A percentile compares a stretch with the other conserved stretches of the same genome.
Evolutionary conservation across 345 rosid species (phyloP).

Genomic region (Passiflora organensis): DNA sequence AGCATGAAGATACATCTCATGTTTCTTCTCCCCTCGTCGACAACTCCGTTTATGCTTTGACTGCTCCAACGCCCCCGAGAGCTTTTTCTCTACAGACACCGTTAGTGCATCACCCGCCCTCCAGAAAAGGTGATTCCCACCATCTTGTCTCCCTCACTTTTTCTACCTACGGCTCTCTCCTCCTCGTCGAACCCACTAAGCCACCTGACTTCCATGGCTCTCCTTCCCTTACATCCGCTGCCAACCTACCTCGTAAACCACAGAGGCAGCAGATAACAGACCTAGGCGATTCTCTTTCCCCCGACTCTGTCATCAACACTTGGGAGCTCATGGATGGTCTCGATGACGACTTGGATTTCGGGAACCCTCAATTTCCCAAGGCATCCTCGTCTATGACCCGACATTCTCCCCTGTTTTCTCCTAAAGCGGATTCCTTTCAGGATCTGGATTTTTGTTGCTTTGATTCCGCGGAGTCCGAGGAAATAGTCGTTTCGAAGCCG

Average conservation of each 20-base stretch:
- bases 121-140: conserved; percentile 74
- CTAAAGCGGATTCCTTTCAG: conserved; percentile 26
- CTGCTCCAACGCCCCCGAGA: conserved; percentile 25
- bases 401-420: background rate
- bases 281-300: conserved; percentile 35
- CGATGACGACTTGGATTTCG: conserved; percentile 42
- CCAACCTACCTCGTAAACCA: too few species aligned
- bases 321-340: conserved; percentile 99
- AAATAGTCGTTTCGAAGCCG: conserved; percentile 5
- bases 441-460: conserved; percentile 17
- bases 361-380: conserved; percentile 15
- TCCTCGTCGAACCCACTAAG: conserved; percentile 42
- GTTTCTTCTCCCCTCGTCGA: conserved; percentile 23
- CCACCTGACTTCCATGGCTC: too few species aligned
- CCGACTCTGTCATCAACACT: conserved; percentile 84
- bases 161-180: conserved; percentile 79
- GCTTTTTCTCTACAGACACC: conserved; percentile 65
- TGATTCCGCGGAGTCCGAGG: conserved; percentile 16
- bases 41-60: conserved; percentile 1
- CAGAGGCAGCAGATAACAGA: conserved; percentile 4
- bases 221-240: conserved; percentile 9
- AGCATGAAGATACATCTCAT: conserved; percentile 4
- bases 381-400: conserved; percentile 7
- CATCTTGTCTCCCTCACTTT: conserved; percentile 87
- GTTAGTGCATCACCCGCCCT: conserved; percentile 81